A percentile compares a stretch with the other conserved stretches of the same genome.
Evolutionary conservation across 345 rosid genomes (phyloP).

Genomic region (Boechera stricta): DNA sequence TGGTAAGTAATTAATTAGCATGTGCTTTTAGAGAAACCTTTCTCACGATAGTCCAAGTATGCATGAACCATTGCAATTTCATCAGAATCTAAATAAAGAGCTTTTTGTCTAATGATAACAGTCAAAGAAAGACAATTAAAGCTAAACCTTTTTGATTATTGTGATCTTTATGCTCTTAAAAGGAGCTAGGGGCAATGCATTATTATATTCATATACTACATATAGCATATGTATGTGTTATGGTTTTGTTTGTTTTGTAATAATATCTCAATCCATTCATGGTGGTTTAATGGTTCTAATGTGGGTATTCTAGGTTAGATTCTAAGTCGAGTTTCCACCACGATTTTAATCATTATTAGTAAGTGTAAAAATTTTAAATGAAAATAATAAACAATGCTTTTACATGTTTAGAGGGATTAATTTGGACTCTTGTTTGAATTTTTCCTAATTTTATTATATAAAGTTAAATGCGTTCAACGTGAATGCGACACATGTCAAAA

Average conservation of each 20-base stretch:
- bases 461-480: too few species aligned
- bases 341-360: background rate
- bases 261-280: background rate
- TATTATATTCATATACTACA: constrained; percentile 25
- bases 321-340: background rate
- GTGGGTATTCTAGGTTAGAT: background rate
- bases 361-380: too few species aligned
- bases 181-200: constrained; percentile 10
- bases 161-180: constrained; percentile 11
- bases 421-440: too few species aligned
- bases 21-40: constrained; percentile 32
- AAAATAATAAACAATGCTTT: too few species aligned
- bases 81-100: constrained; percentile 11
- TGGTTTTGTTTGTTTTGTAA: background rate
- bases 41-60: constrained; percentile 40
- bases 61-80: constrained; percentile 37
- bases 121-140: constrained; percentile 36
- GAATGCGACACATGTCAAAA: too few species aligned
- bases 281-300: background rate
- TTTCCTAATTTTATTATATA: too few species aligned
- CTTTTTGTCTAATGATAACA: constrained; percentile 31
- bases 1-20: constrained; percentile 25
- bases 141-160: constrained; percentile 27
- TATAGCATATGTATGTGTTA: constrained; percentile 7
- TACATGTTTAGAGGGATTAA: too few species aligned